These are phyloP conservation scores for Amanita subjunquillea DNA, from an alignment of 768 basidiomycete genomes.

Conservation along the genomic window DNA sequence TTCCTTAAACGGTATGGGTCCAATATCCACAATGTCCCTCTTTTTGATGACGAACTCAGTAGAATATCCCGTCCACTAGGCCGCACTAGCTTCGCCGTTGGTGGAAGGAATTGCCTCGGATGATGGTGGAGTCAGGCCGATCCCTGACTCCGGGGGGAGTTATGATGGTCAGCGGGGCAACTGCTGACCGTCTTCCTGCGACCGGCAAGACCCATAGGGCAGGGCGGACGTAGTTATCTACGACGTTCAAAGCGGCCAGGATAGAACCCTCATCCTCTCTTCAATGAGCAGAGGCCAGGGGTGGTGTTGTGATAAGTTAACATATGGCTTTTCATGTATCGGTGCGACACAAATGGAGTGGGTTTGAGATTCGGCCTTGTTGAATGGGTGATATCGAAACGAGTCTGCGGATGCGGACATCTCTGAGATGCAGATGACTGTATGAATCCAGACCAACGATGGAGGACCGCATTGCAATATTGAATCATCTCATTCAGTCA, in stretches of 20 bases:
- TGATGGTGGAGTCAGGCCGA: background rate
- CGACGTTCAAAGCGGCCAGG: background rate
- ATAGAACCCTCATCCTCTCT: constrained; percentile 2
- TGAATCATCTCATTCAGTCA: too few species aligned
- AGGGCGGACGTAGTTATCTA: too few species aligned
- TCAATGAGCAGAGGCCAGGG: background rate
- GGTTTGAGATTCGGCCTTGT: background rate
- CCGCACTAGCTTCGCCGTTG: background rate
- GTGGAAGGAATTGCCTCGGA: background rate
- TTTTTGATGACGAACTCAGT: background rate
- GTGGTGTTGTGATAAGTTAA: background rate
- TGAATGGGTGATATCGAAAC: too few species aligned
- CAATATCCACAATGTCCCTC: background rate
- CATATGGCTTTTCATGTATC: background rate
- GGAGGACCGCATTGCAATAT: too few species aligned
- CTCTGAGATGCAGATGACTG: too few species aligned
- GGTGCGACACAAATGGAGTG: background rate
- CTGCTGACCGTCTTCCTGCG: constrained; percentile 1
- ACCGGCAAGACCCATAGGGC: background rate
- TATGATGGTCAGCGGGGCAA: background rate
- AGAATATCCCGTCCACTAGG: background rate
- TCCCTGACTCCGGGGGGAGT: background rate
- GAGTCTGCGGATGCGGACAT: too few species aligned
- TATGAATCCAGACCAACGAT: too few species aligned
- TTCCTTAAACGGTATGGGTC: too few species aligned